Conservation (phyloP, 2,329 filamentous ascomycete genomes). For the Colletotrichum tabaci region DNA sequence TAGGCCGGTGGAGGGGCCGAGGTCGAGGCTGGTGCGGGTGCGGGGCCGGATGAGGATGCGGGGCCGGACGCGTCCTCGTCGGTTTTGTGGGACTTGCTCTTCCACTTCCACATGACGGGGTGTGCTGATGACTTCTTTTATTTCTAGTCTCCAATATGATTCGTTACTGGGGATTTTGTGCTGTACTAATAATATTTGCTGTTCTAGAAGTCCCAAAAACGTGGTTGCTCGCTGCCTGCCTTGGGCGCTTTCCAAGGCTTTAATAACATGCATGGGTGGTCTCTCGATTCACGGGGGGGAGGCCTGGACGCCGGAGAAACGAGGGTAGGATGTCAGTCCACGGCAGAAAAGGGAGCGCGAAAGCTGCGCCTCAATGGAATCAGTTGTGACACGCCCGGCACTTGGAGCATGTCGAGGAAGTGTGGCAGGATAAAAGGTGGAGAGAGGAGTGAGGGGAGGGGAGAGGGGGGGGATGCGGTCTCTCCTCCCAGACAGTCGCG, state of each 20-base stretch:
- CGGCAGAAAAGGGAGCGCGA: background rate
- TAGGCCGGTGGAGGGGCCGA: slow-evolving; percentile 3
- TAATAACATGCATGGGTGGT: no score
- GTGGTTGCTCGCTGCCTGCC: no score
- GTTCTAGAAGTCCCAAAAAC: background rate
- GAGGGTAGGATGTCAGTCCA: background rate
- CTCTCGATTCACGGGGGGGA: no score
- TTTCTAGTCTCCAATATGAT: no score
- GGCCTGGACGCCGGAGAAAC: background rate
- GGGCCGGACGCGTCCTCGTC: background rate
- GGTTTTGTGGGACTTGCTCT: background rate
- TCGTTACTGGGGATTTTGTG: no score
- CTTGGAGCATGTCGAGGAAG: background rate
- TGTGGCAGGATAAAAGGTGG: background rate
- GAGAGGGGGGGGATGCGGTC: no score
- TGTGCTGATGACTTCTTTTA: no score
- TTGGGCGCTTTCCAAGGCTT: no score
- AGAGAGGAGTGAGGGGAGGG: background rate
- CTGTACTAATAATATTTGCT: no score
- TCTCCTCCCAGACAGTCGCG: background rate
- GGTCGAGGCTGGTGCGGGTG: background rate
- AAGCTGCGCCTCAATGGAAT: background rate
- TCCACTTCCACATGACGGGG: background rate
- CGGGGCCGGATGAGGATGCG: background rate
- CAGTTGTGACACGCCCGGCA: background rate